Conservation (phyloP, 495 filamentous ascomycete species). For the Zalerion maritima region DNA sequence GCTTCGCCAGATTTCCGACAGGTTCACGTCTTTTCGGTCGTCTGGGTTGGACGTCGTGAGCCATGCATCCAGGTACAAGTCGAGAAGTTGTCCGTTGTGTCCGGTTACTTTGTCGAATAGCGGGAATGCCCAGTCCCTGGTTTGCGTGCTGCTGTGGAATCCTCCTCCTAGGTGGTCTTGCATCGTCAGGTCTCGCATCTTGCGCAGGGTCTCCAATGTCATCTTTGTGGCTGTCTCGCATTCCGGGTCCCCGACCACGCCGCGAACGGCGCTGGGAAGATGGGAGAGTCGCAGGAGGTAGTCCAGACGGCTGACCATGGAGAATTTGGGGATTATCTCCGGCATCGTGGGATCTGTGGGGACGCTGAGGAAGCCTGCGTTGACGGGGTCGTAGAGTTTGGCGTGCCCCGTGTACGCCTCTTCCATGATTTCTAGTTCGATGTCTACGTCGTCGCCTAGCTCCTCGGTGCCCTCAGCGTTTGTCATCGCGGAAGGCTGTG, state of each 20-base stretch:
- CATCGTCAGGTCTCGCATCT: conserved; percentile 76
- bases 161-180: conserved; percentile 88
- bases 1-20: too few species aligned
- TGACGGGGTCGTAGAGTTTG: conserved; percentile 57
- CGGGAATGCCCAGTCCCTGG: conserved; percentile 77
- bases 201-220: conserved; percentile 66
- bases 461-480: conserved; percentile 1
- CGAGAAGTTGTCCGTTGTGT: conserved; percentile 79
- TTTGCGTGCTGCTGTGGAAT: conserved; percentile 83
- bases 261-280: conserved; percentile 57
- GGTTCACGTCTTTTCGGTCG: too few species aligned
- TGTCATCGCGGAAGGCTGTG: conserved; percentile 1
- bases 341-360: too few species aligned
- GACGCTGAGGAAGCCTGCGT: conserved; percentile 65
- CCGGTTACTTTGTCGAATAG: conserved; percentile 99
- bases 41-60: too few species aligned
- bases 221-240: conserved; percentile 62
- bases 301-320: conserved; percentile 69
- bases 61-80: conserved; percentile 81
- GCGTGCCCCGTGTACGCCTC: conserved; percentile 74
- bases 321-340: too few species aligned
- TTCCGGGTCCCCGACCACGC: conserved; percentile 75
- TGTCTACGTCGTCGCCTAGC: conserved; percentile 36
- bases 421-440: conserved; percentile 85
- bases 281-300: conserved; percentile 66